phyloP scores from a whole-genome alignment of 805 yeast species.

The Zygoascus tannicola region DNA sequence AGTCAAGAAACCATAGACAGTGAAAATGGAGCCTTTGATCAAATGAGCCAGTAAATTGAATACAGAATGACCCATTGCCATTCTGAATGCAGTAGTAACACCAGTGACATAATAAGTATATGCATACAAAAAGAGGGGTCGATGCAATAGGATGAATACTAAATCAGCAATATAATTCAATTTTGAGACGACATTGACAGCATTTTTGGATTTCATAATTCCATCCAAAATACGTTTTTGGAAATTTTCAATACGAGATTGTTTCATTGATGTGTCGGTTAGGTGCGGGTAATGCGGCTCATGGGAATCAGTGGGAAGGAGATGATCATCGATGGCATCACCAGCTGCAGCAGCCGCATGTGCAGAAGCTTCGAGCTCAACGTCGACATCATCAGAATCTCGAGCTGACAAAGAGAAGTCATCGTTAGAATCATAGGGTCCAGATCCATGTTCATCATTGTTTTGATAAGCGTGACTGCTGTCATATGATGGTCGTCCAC shows the following conservation, averaged over 20 bases:
- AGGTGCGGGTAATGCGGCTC: not conserved
- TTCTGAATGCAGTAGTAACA: slow-evolving; percentile 53
- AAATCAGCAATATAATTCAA: slow-evolving; percentile 28
- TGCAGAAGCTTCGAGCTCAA: too few species aligned
- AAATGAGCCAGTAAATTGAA: slow-evolving; percentile 88
- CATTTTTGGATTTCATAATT: slow-evolving; percentile 13
- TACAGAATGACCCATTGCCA: slow-evolving; percentile 60
- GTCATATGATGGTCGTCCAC: slow-evolving; percentile 18
- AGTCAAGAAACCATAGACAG: slow-evolving; percentile 65
- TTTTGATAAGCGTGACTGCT: slow-evolving; percentile 16
- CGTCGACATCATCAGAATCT: too few species aligned
- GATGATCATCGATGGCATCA: not conserved
- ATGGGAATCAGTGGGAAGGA: not conserved
- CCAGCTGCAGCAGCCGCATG: not conserved
- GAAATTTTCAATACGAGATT: not conserved
- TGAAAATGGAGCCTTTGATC: slow-evolving; percentile 90
- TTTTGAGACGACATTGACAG: slow-evolving; percentile 18
- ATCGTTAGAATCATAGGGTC: not conserved
- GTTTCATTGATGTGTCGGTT: too few species aligned
- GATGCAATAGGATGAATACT: slow-evolving; percentile 45
- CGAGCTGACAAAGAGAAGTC: not conserved
- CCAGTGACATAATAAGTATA: slow-evolving; percentile 48
- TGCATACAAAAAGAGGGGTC: slow-evolving; percentile 55
- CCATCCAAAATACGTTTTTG: slow-evolving; percentile 8
- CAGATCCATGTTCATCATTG: not conserved